Evolutionary conservation across 371 early-diverging fungal genomes (phyloP).

Genomic region (Mucor racemosus): DNA sequence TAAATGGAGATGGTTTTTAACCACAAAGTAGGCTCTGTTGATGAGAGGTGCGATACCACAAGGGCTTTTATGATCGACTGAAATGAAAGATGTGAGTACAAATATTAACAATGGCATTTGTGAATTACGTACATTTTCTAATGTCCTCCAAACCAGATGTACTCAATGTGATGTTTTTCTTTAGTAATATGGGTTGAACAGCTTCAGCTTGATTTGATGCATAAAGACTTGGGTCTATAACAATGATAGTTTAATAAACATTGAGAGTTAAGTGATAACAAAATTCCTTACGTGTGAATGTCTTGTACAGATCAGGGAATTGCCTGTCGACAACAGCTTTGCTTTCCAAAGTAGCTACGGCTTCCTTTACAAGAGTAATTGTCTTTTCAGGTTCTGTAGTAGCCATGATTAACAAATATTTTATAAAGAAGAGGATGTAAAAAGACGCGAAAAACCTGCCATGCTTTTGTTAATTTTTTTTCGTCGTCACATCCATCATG

Average conservation of each 20-base stretch:
- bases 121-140: conserved; percentile 15
- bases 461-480: background rate
- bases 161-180: conserved; percentile 14
- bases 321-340: conserved; percentile 22
- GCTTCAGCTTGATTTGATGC: background rate
- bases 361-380: conserved; percentile 8
- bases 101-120: background rate
- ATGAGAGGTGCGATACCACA: conserved; percentile 72
- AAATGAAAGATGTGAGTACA: background rate
- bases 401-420: conserved; percentile 12
- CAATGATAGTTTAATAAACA: no score
- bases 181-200: conserved; percentile 14
- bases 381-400: conserved; percentile 20
- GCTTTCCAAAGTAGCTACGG: conserved; percentile 15
- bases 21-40: conserved; percentile 86
- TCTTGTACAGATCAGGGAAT: conserved; percentile 30
- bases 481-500: conserved; percentile 4
- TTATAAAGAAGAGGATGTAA: background rate
- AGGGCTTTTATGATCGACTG: conserved; percentile 35
- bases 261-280: no score
- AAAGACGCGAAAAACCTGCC: conserved; percentile 9
- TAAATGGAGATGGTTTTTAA: conserved; percentile 83
- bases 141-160: conserved; percentile 9
- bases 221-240: conserved; percentile 6
- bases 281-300: conserved; percentile 23